Conservation (phyloP, 2,329 filamentous ascomycete genomes). For the Ramularia collo-cygni region DNA sequence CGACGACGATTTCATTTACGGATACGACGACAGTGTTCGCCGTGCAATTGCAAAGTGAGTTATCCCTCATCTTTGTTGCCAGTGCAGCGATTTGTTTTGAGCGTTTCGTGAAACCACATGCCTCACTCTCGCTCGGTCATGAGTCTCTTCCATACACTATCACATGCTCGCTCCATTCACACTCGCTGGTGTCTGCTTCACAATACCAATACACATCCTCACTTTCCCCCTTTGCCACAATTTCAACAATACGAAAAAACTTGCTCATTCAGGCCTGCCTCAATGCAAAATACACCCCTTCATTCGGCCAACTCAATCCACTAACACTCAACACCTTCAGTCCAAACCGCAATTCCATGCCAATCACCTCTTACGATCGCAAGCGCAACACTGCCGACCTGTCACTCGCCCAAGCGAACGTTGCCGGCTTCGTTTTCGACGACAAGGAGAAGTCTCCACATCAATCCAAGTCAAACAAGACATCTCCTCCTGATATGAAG, state of each 20-base stretch:
- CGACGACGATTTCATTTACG: slow-evolving; percentile 53
- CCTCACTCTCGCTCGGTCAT: not conserved
- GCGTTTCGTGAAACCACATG: not conserved
- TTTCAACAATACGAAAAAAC: slow-evolving; percentile 8
- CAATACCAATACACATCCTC: not conserved
- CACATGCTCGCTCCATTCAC: not conserved
- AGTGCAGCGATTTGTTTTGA: not conserved
- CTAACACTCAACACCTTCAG: slow-evolving; percentile 41
- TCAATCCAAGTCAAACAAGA: slow-evolving; percentile 27
- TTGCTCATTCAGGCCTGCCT: slow-evolving; percentile 7
- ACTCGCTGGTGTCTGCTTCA: too few relatives aligned
- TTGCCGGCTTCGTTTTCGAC: slow-evolving; percentile 75
- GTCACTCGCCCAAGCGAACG: slow-evolving; percentile 73
- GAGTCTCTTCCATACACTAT: not conserved
- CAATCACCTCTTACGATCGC: slow-evolving; percentile 65
- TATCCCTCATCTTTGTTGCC: slow-evolving; percentile 35
- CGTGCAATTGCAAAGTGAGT: slow-evolving; percentile 75
- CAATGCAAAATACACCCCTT: slow-evolving; percentile 8
- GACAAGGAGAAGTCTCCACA: slow-evolving; percentile 46
- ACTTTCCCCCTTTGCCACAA: slow-evolving; percentile 7
- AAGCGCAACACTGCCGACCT: slow-evolving; percentile 52
- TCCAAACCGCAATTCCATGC: slow-evolving; percentile 89
- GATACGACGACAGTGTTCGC: slow-evolving; percentile 61
- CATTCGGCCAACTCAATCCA: slow-evolving; percentile 3
- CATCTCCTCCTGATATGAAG: slow-evolving; percentile 59